Percentiles rank a stretch among this genome's conserved stretches.
These are phyloP conservation scores for Haematococcus sp. DNA, from an alignment of 139 green algal species.

Conservation along the genomic window DNA sequence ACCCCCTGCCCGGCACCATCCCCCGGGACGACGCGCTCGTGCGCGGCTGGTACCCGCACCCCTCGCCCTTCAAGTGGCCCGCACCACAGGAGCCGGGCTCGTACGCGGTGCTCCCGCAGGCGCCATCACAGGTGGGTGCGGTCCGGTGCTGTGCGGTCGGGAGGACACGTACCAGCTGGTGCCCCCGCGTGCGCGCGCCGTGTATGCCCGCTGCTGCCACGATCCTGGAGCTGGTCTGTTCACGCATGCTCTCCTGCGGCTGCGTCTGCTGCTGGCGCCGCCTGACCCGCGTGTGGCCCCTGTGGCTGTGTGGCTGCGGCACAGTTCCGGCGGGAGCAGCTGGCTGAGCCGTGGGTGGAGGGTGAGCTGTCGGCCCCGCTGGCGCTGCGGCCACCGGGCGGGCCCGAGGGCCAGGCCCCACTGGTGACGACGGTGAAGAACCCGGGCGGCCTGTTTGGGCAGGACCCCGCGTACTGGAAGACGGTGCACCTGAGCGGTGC, in stretches of 20 bases:
- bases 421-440: conserved; percentile 20
- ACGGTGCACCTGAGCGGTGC: conserved; percentile 40
- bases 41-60: conserved; percentile 52
- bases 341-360: conserved; percentile 50
- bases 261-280: too few species aligned
- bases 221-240: too few species aligned
- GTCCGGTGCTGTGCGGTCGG: too few species aligned
- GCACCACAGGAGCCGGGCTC: conserved; percentile 23
- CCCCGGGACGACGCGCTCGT: conserved; percentile 13
- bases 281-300: too few species aligned
- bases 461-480: conserved; percentile 50
- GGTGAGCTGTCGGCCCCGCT: background rate
- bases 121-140: background rate
- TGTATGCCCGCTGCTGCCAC: too few species aligned
- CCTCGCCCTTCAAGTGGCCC: conserved; percentile 55
- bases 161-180: too few species aligned
- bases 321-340: conserved; percentile 34
- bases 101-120: conserved; percentile 11
- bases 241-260: too few species aligned
- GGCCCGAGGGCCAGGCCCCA: background rate
- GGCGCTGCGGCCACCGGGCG: background rate
- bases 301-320: too few species aligned
- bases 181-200: too few species aligned
- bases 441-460: conserved; percentile 23
- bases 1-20: conserved; percentile 29